Base-by-base conservation (phyloP, 2,329 filamentous ascomycete species). In the Fusarium beomiforme region DNA sequence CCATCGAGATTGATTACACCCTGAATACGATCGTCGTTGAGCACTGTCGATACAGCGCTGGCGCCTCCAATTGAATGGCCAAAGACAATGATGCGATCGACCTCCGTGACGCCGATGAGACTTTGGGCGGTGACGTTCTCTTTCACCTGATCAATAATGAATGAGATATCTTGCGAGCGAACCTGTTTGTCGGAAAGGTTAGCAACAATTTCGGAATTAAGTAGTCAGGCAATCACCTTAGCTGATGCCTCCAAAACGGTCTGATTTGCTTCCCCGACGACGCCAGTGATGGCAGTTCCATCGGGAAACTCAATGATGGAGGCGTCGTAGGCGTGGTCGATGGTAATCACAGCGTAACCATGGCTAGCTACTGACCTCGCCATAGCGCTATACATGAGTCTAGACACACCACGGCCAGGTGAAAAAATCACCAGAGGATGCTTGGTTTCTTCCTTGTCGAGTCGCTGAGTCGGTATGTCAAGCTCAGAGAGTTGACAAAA, bases 291-390 rank as follows among this genome's bases (percentile, higher is more conserved):
- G 21, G 12, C 31, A 43, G 7, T 55, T 1, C 37, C 37, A 34
- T 43, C 37, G 9, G 51, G 51, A 43, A 33, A 43, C 16, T 55
- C 51, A 10, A 55, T 43, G 37, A 55, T 55, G 1, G 51, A 21
- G 4, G 51, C 37, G 16, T 55, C 51, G 21, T 50, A 26, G 17
- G 47, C 47, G 26, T 50, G 47, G 17, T 55, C 37, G 5, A 55
- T 26, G 4, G 37, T 55, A 5, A 43, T 19, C 16, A 50, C 33
- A 3, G 14, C 17, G 33, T 50, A 50, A 2, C 47, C 33, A 8
- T 50, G 47, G 4, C 33, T 50, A 5, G 47, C 33, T 36, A 36
- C 8, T 3, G 47, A 23, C 21, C 12, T 50, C 17, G 33, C 47
- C 21, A 36, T 50, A 12, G 47, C 6, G 23, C 31, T 50, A 17